Evolutionary conservation across 495 filamentous ascomycete species (phyloP).

Genomic region (Pseudomonodictys pantanalensis): DNA sequence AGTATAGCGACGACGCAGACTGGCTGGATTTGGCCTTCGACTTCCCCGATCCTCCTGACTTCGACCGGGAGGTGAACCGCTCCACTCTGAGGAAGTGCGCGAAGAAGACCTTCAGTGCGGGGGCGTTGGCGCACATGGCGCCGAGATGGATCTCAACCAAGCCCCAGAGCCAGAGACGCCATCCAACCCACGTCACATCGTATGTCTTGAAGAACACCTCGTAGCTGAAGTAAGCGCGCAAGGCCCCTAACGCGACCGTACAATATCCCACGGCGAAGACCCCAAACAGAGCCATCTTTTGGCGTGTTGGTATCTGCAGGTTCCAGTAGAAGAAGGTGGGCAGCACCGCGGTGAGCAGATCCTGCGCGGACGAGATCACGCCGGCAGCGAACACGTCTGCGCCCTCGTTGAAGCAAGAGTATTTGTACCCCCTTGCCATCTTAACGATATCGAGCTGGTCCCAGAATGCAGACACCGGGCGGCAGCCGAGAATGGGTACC

Average conservation of each 20-base stretch:
- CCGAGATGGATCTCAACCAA: constrained; percentile 21
- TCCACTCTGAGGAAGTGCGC: constrained; percentile 14
- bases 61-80: constrained; percentile 5
- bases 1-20: background rate
- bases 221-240: constrained; percentile 13
- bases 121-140: constrained; percentile 19
- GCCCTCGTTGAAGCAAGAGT: constrained; percentile 27
- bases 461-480: constrained; percentile 31
- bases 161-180: constrained; percentile 2
- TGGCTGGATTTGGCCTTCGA: background rate
- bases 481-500: constrained; percentile 19
- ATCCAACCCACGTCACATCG: constrained; percentile 19
- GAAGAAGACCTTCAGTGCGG: constrained; percentile 30
- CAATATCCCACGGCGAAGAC: constrained; percentile 30
- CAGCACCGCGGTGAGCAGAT: constrained; percentile 23
- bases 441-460: constrained; percentile 16
- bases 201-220: constrained; percentile 21
- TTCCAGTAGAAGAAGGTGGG: constrained; percentile 34
- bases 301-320: constrained; percentile 24
- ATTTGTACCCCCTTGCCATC: constrained; percentile 15
- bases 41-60: background rate
- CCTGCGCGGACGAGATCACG: constrained; percentile 24
- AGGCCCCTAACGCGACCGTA: constrained; percentile 2
- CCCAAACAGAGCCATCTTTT: constrained; percentile 27
- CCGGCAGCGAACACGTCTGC: constrained; percentile 17